Evolutionary conservation across 2,329 filamentous ascomycete species (phyloP), one percentile per base, ranked within the genome.

Genomic region (Coniosporium tulheliwenetii): DNA sequence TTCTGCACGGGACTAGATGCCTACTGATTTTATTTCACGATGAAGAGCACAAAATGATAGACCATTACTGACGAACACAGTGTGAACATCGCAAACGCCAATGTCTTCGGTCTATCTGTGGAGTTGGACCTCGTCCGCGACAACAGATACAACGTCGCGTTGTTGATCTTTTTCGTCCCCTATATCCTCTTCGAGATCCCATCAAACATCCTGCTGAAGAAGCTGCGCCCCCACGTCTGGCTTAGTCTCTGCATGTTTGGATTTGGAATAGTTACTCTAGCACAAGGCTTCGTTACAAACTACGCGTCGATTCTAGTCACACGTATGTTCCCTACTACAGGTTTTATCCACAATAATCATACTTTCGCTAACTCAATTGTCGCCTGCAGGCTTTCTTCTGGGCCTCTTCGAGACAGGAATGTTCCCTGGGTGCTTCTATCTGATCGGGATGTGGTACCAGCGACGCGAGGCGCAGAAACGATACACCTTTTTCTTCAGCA

Each of bases 401-500:
- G 87, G 87, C 8, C 43, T 73, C 1, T 66, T 66, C 42, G 67
- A 65, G 40, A 57, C 63, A 0, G 66, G 66, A 41, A 68, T 70
- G 66, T 84, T 84, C 48, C 80, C 80, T 2, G 81, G 79, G 30
- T 80, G 76, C 50, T 72, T 81, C 54, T 82, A 86, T 53, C 64
- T 87, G 7, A 77, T 86, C 45, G 77, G 83, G 43, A 89, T 89
- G 79, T 93, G 83, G 86, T 98, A 96, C 52, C 78, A 79, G 44
- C 77, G 89, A 44, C 69, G 69, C 36, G 91, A 96, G 62, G 85
- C 87, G 2, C 89, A 96, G 61, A 85, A 85, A 53, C 78, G 91
- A 29, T 95, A 87, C 63, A 83, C 79, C 12, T 87, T 96, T 67
- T 96, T 96, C 69, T 96, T 96, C 67, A 79, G 75, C 52, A 84